These are phyloP conservation scores for Penicillium atrosanguineum DNA, from an alignment of 495 filamentous ascomycete genomes.

Conservation along the genomic window DNA sequence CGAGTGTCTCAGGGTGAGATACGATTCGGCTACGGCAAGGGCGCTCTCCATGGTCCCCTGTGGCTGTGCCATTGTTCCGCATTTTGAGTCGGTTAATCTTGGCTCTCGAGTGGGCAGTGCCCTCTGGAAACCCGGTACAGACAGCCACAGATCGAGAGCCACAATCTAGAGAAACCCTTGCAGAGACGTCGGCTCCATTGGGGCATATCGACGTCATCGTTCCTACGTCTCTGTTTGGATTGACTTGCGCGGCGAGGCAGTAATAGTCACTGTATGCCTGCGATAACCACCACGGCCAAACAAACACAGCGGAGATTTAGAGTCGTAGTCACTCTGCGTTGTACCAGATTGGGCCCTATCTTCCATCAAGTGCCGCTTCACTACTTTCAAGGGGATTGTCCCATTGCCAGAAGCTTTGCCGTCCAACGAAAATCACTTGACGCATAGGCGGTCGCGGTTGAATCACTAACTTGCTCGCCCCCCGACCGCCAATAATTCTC, in stretches of 20 bases:
- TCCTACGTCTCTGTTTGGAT: background rate
- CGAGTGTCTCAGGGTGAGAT: background rate
- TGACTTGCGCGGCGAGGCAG: background rate
- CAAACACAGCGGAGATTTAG: background rate
- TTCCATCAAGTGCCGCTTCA: too few relatives aligned
- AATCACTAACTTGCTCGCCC: background rate
- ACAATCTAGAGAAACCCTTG: background rate
- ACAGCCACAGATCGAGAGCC: constrained; percentile 5
- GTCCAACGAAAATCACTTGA: background rate
- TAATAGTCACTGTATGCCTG: background rate
- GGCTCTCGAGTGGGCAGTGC: background rate
- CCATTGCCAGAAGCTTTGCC: background rate
- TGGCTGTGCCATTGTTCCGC: background rate
- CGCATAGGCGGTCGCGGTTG: too few relatives aligned
- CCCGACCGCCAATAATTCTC: background rate
- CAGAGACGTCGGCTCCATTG: background rate
- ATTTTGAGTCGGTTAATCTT: background rate
- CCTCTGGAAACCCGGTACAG: constrained; percentile 1
- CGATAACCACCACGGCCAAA: background rate
- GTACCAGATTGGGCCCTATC: too few relatives aligned
- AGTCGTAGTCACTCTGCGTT: background rate
- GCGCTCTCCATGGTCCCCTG: background rate
- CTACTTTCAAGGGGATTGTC: background rate
- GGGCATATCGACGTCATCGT: background rate
- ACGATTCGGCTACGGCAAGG: background rate